Base-by-base conservation (phyloP, 148 eudicot species). In the Rhododendron griersonianum region DNA sequence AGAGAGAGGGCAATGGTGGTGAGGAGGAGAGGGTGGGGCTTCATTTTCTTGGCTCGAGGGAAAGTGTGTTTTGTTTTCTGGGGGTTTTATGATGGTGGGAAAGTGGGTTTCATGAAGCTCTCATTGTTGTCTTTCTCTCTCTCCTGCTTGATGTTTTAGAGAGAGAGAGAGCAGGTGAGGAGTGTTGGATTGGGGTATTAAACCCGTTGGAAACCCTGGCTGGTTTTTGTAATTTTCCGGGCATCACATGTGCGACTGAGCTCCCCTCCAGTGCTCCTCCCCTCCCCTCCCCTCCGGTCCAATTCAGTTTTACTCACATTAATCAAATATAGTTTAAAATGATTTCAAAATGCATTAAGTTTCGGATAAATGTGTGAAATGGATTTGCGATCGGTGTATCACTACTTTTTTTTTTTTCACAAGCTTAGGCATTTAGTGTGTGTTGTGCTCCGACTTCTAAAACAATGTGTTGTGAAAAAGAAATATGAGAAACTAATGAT, bases 1-100 rank as follows among this genome's bases (percentile, higher is more conserved):
- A 88, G 25, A 23, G 85, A 35, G 85, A 87, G 51, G 85, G 85
- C 28, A 51, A 76, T 41, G 89, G 84, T 39, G 84, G 84, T 25
- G 84, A n/a, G 3, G 81, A 85, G 30, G 45, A 83, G 23, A 74
- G 77, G 47, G 73, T 2, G 33, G 30, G 59, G 55, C 28, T 13
- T 76, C 84, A 78, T 78, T 28, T 39, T 75, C 33, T 23, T 7
- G 28, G 30, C 33, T 1, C 19, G 39, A 7, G 48, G n/a, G 50
- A 30, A 19, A 6, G 4, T 23, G 11, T 4, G 65, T n/a, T 55
- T 53, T 41, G 61, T 57, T 11, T 3, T 30, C 4, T 74, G 76
- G 11, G 33, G 41, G 33, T 33, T 18, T 5, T 35, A 35, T 75
- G 76, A 7, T 9, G n/a, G 1, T 3, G 50, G 30, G 0, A 44